Base-by-base conservation (phyloP, 2,329 filamentous ascomycete genomes). In the Fragosphaeria purpurea region DNA sequence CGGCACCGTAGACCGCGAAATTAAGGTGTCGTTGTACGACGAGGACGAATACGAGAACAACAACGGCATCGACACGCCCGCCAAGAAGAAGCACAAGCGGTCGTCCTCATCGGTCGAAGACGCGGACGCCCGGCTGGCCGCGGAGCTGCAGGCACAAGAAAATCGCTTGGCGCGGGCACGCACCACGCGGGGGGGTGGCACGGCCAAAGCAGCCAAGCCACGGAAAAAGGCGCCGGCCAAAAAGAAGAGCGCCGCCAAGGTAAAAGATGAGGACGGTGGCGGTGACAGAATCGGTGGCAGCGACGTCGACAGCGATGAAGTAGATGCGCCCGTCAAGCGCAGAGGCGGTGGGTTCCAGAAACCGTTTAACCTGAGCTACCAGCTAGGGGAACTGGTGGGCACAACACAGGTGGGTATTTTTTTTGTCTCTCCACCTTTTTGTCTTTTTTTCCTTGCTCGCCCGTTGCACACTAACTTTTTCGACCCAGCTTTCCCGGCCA, bases 331-430 rank as follows among this genome's bases (percentile, higher is more conserved):
- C 60, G 72, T 70, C 9, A 76, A 79, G 59, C 85, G 80, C 59
- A 86, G 87, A 70, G 89, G 89, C 1, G 89, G 90, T 38, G 93
- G 90, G 4, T 98, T 98, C 63, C 89, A 96, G 73, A 90, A 90
- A 70, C 84, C 84, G 1, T 87, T 90, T 66, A 79, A 79, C 53
- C 77, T 93, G 45, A 89, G 85, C 58, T 72, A 75, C 47, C 77
- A 83, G 10, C 75, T 93, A 30, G 76, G 83, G 1, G 81, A 82
- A 52, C 70, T 93, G 22, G 77, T 85, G 51, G 85, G 85, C 44
- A 83, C 86, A 62, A 71, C 78, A 11, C 79, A 78, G 68, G 82
- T 85, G 70, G 57, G 76, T 7, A 13, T 30, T 35, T 13, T 13
- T 5, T 10, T 12, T 52, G n/a, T 37, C 41, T 31, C 33, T 37